Evolutionary conservation across 2,329 filamentous ascomycete species (phyloP), one percentile per base, ranked within the genome.

Genomic region (Nemania diffusa): DNA sequence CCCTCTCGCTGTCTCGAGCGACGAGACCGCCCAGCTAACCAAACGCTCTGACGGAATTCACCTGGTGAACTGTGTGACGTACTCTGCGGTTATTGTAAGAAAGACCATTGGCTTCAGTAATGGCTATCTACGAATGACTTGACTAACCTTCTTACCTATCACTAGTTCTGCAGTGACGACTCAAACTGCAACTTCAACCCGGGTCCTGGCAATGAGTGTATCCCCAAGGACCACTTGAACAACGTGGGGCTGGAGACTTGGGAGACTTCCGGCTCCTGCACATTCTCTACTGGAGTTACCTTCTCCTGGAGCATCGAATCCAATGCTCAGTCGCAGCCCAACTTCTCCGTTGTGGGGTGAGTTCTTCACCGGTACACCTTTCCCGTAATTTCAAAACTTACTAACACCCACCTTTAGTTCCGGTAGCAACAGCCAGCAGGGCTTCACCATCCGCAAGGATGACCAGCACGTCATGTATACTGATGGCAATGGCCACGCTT

Each of bases 401-500:
- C 27, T 58, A 8, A 58, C 42, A 58, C 15, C 17, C 34, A 9
- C 5, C 2, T 29, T 13, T 56, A 63, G 60, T 9, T 56, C 60
- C 27, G 60, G 52, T 13, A 50, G 13, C 60, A 63, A 63, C 51
- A 26, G 60, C 42, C 37, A 29, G 20, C 52, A 63, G 20, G 46
- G 44, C 52, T 63, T 63, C 52, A 63, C 52, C 29, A 48, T 63
- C 27, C 46, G 52, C 26, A 63, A 63, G 60, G 60, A 63, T 51
- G 60, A 63, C 60, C 60, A 63, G 40, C 60, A 63, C 27, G 42
- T 57, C 22, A 63, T 63, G 60, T 63, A 51, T 29, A 37, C 42
- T 1, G 51, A 59, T 59, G 57, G 57, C 3, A 57, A 51, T 42
- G 52, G 52, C 22, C 40, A 63, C 29, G 24, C 29, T 8, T 63